A percentile compares a stretch with the other conserved stretches of the same genome.
These are phyloP conservation scores for Magnaporthiopsis incrustans DNA, from an alignment of 2,329 filamentous ascomycete species.

Conservation along the genomic window DNA sequence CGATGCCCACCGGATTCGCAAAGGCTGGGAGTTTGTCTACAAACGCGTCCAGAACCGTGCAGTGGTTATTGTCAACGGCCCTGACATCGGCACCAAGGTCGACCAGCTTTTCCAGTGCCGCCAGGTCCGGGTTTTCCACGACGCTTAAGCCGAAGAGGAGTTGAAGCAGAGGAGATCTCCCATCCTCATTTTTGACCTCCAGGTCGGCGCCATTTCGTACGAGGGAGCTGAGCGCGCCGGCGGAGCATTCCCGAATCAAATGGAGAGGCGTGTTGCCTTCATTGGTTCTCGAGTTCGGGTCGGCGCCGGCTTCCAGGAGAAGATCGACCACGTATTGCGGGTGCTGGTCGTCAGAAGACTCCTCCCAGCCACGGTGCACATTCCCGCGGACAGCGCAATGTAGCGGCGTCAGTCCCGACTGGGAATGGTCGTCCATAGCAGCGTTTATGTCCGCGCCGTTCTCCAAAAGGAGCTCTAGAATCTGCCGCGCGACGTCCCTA, in stretches of 20 bases:
- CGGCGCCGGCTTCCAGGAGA: not conserved
- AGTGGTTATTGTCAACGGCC: not conserved
- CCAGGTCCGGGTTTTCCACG: too few species aligned
- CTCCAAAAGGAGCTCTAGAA: not conserved
- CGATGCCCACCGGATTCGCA: not conserved
- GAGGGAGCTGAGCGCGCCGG: not conserved
- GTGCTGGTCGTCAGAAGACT: not conserved
- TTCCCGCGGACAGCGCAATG: not conserved
- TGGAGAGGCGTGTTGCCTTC: not conserved
- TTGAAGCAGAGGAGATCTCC: not conserved
- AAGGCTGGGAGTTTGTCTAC: not conserved
- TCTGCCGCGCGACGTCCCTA: too few species aligned
- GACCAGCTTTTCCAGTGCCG: not conserved
- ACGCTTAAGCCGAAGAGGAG: not conserved
- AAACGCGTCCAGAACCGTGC: not conserved
- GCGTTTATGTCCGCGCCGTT: not conserved
- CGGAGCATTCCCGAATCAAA: not conserved
- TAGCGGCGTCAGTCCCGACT: not conserved
- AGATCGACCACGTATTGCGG: not conserved
- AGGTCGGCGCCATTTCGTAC: not conserved
- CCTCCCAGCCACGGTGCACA: too few species aligned
- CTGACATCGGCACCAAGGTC: not conserved
- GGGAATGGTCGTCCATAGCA: not conserved
- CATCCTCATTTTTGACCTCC: not conserved
- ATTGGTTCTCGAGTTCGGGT: not conserved